phyloP scores from a whole-genome alignment of 768 basidiomycete species.

The Suillus lakei region DNA sequence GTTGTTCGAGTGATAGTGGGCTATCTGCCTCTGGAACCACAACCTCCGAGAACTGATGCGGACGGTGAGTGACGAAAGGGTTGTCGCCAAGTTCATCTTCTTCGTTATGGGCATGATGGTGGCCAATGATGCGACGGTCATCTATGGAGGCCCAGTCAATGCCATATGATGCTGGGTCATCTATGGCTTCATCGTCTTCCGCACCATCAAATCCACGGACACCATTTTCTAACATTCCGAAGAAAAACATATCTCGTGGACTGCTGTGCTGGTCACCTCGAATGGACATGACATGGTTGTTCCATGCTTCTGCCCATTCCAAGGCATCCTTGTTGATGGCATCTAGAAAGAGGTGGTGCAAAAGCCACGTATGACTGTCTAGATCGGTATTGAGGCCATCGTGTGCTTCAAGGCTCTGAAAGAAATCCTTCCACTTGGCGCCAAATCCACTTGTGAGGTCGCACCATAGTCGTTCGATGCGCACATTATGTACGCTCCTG shows the following conservation, averaged over 20 bases:
- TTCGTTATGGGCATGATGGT: slow-evolving; percentile 16
- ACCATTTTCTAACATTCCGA: neutral
- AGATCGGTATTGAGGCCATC: no score
- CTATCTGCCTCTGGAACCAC: slow-evolving; percentile 4
- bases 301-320: no score
- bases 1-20: neutral
- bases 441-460: no score
- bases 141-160: slow-evolving; percentile 30
- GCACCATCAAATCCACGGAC: slow-evolving; percentile 5
- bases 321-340: no score
- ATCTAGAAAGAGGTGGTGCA: no score
- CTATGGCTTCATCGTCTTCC: slow-evolving; percentile 38
- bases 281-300: no score
- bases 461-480: no score
- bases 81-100: neutral
- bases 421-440: no score
- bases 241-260: neutral
- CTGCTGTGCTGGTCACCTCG: neutral
- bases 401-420: no score
- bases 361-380: no score
- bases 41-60: neutral
- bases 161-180: slow-evolving; percentile 26
- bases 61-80: neutral
- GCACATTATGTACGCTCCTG: no score
- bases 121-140: slow-evolving; percentile 9